Evolutionary conservation across 345 rosid species (phyloP).

Genomic region (Bretschneidera sinensis): DNA sequence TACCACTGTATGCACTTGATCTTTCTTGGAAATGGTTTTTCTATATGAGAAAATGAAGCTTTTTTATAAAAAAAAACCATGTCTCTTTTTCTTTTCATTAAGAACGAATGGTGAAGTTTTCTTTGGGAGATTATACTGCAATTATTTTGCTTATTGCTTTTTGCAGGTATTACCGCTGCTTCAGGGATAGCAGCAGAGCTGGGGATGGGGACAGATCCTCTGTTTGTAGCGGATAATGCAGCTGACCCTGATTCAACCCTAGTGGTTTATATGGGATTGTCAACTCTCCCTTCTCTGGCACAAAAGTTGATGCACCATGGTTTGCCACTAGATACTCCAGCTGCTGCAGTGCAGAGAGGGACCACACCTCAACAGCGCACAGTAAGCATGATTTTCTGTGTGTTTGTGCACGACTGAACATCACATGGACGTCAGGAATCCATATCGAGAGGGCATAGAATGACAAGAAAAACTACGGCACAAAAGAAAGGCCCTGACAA

Average conservation of each 20-base stretch:
- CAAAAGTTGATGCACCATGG: slow-evolving; percentile 81
- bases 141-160: slow-evolving; percentile 11
- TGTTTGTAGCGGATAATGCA: slow-evolving; percentile 83
- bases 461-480: neutral
- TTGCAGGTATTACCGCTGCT: slow-evolving; percentile 90
- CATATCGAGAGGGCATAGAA: no score
- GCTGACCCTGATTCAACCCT: slow-evolving; percentile 89
- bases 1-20: neutral
- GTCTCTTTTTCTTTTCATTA: no score
- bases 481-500: neutral
- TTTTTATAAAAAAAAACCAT: no score
- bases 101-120: neutral
- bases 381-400: slow-evolving; percentile 33
- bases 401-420: neutral
- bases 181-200: slow-evolving; percentile 96
- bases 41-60: no score
- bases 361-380: slow-evolving; percentile 73
- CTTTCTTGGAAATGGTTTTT: neutral
- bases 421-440: no score
- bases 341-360: slow-evolving; percentile 88
- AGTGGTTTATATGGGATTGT: slow-evolving; percentile 93
- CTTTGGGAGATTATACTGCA: neutral
- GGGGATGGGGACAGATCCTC: slow-evolving; percentile 76
- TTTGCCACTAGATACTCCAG: slow-evolving; percentile 73
- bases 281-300: slow-evolving; percentile 87